Conservation (phyloP, 768 basidiomycete species). For the Jaapia argillacea region DNA sequence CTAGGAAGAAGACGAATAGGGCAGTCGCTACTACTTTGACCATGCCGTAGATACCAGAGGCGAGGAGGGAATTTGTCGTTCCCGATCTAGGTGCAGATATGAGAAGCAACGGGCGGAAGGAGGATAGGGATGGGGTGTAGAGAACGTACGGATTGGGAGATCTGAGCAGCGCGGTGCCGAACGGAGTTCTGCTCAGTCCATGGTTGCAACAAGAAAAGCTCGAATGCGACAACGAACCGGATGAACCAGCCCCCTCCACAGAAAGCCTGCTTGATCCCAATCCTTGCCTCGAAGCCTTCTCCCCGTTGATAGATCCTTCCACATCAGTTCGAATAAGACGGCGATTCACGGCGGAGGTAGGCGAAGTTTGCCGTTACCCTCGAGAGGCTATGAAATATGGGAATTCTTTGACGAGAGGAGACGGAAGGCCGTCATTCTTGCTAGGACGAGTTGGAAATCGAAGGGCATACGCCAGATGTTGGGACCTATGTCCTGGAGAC, state of each 20-base stretch:
- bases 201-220: conserved; percentile 74
- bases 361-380: conserved; percentile 54
- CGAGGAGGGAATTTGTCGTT: conserved; percentile 49
- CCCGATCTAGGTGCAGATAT: conserved; percentile 71
- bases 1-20: conserved; percentile 57
- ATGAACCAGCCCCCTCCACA: conserved; percentile 73
- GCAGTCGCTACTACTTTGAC: conserved; percentile 60
- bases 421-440: conserved; percentile 59
- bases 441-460: conserved; percentile 66
- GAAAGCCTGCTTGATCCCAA: conserved; percentile 65
- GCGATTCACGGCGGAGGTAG: conserved; percentile 46
- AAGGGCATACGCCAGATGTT: conserved; percentile 65
- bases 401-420: conserved; percentile 66
- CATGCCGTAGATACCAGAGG: conserved; percentile 61
- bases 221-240: conserved; percentile 78
- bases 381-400: conserved; percentile 69
- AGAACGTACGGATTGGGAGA: conserved; percentile 48
- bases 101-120: conserved; percentile 4
- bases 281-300: conserved; percentile 52
- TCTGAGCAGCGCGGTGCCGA: conserved; percentile 63
- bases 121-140: background rate
- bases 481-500: conserved; percentile 35
- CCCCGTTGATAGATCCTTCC: conserved; percentile 68
- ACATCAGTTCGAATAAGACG: conserved; percentile 72
- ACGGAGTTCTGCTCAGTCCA: conserved; percentile 83